Percentiles rank a stretch among this genome's conserved stretches.
These are phyloP conservation scores for Salix caprea DNA, from an alignment of 345 rosid genomes.

Conservation along the genomic window DNA sequence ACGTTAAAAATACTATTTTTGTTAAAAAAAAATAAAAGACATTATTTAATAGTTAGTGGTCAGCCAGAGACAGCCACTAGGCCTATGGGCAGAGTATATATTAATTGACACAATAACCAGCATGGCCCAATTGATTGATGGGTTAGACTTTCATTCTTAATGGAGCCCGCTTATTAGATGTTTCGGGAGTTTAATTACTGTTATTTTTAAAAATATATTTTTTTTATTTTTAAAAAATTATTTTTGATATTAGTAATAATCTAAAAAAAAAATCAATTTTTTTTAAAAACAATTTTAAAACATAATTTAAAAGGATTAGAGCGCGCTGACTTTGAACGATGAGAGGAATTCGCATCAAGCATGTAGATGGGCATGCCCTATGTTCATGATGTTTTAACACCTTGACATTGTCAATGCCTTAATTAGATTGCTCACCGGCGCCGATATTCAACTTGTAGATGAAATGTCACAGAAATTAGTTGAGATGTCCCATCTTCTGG, in stretches of 20 bases:
- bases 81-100: not conserved
- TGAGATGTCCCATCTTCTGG: not conserved
- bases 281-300: too few relatives aligned
- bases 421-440: not conserved
- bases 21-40: too few relatives aligned
- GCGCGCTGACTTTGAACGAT: not conserved
- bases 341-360: not conserved
- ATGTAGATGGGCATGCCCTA: not conserved
- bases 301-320: not conserved
- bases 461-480: not conserved
- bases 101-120: not conserved
- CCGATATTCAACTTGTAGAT: not conserved
- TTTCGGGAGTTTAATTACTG: too few relatives aligned
- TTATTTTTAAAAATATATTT: too few relatives aligned
- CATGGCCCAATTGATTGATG: not conserved
- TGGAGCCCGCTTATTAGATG: not conserved
- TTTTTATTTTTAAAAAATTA: too few relatives aligned
- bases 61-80: not conserved
- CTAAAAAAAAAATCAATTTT: too few relatives aligned
- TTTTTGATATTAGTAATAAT: too few relatives aligned
- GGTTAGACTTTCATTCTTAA: not conserved
- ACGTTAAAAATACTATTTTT: too few relatives aligned
- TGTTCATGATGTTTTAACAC: not conserved
- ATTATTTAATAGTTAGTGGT: too few relatives aligned
- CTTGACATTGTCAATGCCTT: not conserved